Base-by-base conservation (phyloP, 1,284 basidiomycete species). In the Tylopilus sp. region DNA sequence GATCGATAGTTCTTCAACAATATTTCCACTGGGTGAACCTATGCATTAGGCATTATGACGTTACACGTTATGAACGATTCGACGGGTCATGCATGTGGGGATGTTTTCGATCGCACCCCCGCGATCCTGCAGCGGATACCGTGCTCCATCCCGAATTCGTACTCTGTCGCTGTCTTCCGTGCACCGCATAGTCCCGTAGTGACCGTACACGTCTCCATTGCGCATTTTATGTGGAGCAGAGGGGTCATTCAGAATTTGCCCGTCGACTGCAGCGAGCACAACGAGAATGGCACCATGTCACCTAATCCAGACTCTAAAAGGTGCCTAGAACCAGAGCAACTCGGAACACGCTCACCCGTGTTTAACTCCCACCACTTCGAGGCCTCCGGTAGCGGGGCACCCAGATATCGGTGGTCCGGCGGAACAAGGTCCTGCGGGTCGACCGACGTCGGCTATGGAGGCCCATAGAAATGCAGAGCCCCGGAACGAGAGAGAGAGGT, bases 401-500 rank as follows among this genome's bases (percentile, higher is more conserved):
- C 78, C 78, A 1, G 74, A 73, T 49, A 81, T 74, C 2, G 78
- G 77, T 13, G 76, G 71, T 0, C 78, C 78, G 9, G 62, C 66
- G 19, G 35, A 75, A 73, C 69, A 84, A n/a, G n/a, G 76, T 0
- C 85, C 83, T 4, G 75, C 67, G 12, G 82, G 74, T 28, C 78
- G 70, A 28, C 84, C 84, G 6, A 84, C 72, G 55, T 85, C 81
- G n/a, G 67, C 67, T 2, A 74, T 70, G 0, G 74, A n/a, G 72
- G 1, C 86, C 85, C 65, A 89, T 73, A 3, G 73, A 68, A 51
- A 85, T 77, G 33, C 79, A 70, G 1, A 85, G 84, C 19, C 74
- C 71, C 0, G 74, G 60, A 19, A 84, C 56, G 11, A 84, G 68
- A 1, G 68, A 1, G 78, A 76, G 9, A 79, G 74, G 49, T 78